Evolutionary conservation across 495 filamentous ascomycete species (phyloP).

Genomic region (Venustampulla echinocandica): DNA sequence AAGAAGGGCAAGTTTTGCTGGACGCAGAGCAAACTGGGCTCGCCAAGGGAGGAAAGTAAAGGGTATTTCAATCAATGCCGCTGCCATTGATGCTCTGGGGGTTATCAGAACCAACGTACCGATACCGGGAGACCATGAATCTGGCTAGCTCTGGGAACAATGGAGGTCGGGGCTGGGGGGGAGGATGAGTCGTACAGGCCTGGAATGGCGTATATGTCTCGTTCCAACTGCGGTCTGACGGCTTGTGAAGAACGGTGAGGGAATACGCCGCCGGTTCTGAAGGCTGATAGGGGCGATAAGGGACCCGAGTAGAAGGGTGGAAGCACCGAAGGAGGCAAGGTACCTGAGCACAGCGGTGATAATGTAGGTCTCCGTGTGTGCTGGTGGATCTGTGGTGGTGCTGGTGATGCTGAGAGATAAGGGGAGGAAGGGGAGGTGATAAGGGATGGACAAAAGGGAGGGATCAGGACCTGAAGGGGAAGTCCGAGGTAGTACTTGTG

Average conservation of each 20-base stretch:
- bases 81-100: not conserved
- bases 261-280: not conserved
- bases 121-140: not conserved
- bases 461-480: too few species aligned
- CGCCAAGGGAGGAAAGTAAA: too few species aligned
- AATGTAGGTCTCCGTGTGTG: constrained; percentile 1
- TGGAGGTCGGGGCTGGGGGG: not conserved
- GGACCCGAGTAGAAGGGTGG: not conserved
- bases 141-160: not conserved
- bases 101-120: not conserved
- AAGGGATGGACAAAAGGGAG: too few species aligned
- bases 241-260: not conserved
- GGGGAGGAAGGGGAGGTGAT: too few species aligned
- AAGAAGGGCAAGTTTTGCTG: too few species aligned
- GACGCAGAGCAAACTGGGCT: too few species aligned
- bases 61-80: too few species aligned
- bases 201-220: too few species aligned
- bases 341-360: constrained; percentile 6
- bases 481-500: too few species aligned
- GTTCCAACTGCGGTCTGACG: not conserved
- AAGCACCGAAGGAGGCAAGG: not conserved
- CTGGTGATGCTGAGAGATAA: not conserved
- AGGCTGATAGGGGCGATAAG: constrained; percentile 11
- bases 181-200: not conserved
- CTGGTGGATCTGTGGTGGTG: not conserved